Evolutionary conservation across 768 basidiomycete species (phyloP), one percentile per base, ranked within the genome.

Genomic region (Lactifluus piperatus): DNA sequence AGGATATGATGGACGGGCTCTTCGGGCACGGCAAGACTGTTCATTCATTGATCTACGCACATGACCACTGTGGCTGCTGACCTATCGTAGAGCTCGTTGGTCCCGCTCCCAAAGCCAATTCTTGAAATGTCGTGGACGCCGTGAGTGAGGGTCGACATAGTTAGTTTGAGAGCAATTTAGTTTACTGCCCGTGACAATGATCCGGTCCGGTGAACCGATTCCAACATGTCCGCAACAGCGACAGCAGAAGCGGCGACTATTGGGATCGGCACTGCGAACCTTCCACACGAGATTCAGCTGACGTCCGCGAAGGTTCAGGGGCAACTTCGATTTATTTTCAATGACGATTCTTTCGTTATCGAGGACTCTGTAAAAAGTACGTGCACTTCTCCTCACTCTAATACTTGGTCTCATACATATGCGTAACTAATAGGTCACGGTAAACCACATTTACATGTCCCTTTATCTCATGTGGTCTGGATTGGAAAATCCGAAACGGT

Each of bases 1-100:
- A 46, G 88, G 91, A 70, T 95, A 97, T 0, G 89, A 85, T 0
- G 94, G 94, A 3, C 94, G 82, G 0, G 79, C 86, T 39, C 91
- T 91, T 65, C 51, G 55, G 51, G 5, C 47, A 30, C n/a, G n/a
- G n/a, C n/a, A n/a, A n/a, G n/a, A n/a, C n/a, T n/a, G n/a, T n/a
- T n/a, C n/a, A n/a, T 13, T 4, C 13, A 44, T 24, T 24, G 49
- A 30, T 3, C 5, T 43, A 18, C 4, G 20, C 3, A 32, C 1
- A n/a, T 34, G 44, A 11, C 5, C 39, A 32, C 4, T 39, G 5
- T 4, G 41, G n/a, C 41, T 24, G 58, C 68, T 34, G 53, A 85
- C 87, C 80, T 76, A 65, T 92, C 85, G 66, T 92, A 92, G 4
- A 89, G 72, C 48, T 89, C 88, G 68, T 92, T 94, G 0, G 90